A percentile compares a stretch with the other conserved stretches of the same genome.
Conservation (phyloP, 2,329 filamentous ascomycete species). For the Orbilia oligospora region DNA sequence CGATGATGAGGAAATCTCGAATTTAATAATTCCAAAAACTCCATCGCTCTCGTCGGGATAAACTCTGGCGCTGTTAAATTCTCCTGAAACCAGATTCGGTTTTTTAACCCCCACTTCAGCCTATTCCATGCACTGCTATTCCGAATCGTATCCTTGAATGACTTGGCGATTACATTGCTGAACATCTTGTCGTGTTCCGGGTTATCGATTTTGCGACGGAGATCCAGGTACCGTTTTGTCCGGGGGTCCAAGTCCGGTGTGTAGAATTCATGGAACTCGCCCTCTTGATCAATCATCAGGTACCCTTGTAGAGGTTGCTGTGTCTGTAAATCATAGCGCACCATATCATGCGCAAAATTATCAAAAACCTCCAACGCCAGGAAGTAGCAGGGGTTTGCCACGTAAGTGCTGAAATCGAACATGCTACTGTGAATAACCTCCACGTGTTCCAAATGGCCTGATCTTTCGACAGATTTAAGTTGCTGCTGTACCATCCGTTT, state of each 20-base stretch:
- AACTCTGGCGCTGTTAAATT: conserved; percentile 90
- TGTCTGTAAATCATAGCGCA: conserved; percentile 88
- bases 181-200: conserved; percentile 59
- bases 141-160: conserved; percentile 56
- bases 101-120: conserved; percentile 73
- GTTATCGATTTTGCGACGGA: conserved; percentile 79
- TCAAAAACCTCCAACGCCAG: conserved; percentile 98
- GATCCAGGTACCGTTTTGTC: conserved; percentile 83
- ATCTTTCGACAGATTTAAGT: conserved; percentile 77
- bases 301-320: conserved; percentile 88
- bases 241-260: conserved; percentile 83
- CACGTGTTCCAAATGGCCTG: conserved; percentile 85
- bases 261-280: conserved; percentile 97
- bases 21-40: conserved; percentile 93
- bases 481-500: conserved; percentile 84
- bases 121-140: conserved; percentile 39
- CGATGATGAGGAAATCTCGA: conserved; percentile 91
- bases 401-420: conserved; percentile 90
- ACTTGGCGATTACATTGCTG: conserved; percentile 53
- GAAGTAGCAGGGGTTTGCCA: conserved; percentile 97
- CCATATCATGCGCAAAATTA: conserved; percentile 95
- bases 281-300: conserved; percentile 85
- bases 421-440: conserved; percentile 95
- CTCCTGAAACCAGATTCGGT: conserved; percentile 75
- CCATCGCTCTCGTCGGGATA: conserved; percentile 93